Percentiles rank a stretch among this genome's conserved stretches.
These are phyloP conservation scores for Lithohypha guttulata DNA, from an alignment of 2,329 filamentous ascomycete genomes.

Conservation along the genomic window DNA sequence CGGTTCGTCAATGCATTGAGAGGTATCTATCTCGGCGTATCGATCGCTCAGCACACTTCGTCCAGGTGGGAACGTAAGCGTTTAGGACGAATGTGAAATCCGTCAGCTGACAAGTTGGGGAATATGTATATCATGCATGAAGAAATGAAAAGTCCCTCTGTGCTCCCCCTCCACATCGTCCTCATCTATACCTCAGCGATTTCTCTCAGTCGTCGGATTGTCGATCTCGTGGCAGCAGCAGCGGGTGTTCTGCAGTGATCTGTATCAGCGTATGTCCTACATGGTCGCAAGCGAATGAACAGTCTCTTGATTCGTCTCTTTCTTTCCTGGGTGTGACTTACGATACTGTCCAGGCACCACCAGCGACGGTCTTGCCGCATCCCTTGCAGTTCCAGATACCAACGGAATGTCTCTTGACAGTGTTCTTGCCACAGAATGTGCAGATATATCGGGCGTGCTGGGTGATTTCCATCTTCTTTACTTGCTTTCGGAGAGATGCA, in stretches of 20 bases:
- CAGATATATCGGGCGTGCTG: constrained; percentile 92
- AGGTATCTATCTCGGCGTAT: constrained; percentile 9
- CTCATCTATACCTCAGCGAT: constrained; percentile 67
- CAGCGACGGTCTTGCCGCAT: constrained; percentile 88
- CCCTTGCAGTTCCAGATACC: constrained; percentile 96
- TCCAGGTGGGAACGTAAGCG: constrained; percentile 1
- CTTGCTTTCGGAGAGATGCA: constrained; percentile 97
- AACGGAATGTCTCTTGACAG: constrained; percentile 79
- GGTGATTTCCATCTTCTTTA: constrained; percentile 99
- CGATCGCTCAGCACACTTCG: constrained; percentile 7
- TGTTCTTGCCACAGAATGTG: constrained; percentile 97
- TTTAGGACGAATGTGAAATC: constrained; percentile 3
- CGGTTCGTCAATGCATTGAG: constrained; percentile 7
- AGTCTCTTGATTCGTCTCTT: not conserved
- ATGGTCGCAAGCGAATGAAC: too few relatives aligned
- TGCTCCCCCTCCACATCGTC: constrained; percentile 12
- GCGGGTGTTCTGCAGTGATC: constrained; percentile 73
- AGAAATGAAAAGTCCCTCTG: constrained; percentile 17
- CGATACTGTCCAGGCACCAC: constrained; percentile 92
- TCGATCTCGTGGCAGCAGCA: constrained; percentile 88
- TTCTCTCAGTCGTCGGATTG: constrained; percentile 92
- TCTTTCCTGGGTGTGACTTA: constrained; percentile 47
- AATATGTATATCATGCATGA: constrained; percentile 5
- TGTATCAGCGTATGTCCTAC: too few relatives aligned
- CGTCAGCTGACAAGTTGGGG: constrained; percentile 5